Evolutionary conservation across 2,329 filamentous ascomycete species (phyloP).

Genomic region (Aspergillus hiratsukae): DNA sequence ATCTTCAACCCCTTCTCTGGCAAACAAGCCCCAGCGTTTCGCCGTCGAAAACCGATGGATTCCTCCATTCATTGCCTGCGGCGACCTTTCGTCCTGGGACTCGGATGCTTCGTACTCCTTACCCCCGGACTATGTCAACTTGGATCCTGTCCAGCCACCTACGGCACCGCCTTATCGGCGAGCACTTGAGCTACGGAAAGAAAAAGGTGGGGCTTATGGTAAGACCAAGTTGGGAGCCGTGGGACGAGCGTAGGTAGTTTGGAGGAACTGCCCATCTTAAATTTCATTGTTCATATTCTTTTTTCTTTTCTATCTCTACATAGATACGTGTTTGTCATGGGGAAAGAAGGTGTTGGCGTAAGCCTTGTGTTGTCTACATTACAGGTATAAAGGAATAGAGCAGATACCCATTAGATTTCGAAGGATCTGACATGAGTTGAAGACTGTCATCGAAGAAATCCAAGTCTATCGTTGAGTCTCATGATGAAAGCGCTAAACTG

Average conservation of each 20-base stretch:
- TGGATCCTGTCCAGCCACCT: conserved; percentile 90
- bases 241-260: conserved; percentile 19
- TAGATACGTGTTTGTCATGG: neutral
- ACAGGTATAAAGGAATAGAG: conserved; percentile 2
- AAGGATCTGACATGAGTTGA: neutral
- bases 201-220: conserved; percentile 70
- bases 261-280: conserved; percentile 3
- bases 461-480: conserved; percentile 1
- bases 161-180: conserved; percentile 93
- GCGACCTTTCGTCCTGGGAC: conserved; percentile 90
- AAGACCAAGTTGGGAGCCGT: conserved; percentile 54
- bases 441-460: neutral
- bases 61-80: conserved; percentile 93
- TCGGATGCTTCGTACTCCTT: conserved; percentile 91
- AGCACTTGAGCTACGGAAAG: conserved; percentile 77
- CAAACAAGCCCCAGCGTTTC: conserved; percentile 22
- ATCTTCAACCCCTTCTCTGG: conserved; percentile 15
- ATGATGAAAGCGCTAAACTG: conserved; percentile 17
- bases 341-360: conserved; percentile 1
- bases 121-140: conserved; percentile 76
- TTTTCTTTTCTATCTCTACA: neutral
- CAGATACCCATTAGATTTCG: conserved; percentile 17
- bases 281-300: neutral
- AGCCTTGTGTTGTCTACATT: neutral
- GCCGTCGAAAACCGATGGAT: conserved; percentile 66